Percentiles rank a stretch among this genome's conserved stretches.
Evolutionary conservation across 139 green algal species (phyloP).

Genomic region (Ulvella scutata): DNA sequence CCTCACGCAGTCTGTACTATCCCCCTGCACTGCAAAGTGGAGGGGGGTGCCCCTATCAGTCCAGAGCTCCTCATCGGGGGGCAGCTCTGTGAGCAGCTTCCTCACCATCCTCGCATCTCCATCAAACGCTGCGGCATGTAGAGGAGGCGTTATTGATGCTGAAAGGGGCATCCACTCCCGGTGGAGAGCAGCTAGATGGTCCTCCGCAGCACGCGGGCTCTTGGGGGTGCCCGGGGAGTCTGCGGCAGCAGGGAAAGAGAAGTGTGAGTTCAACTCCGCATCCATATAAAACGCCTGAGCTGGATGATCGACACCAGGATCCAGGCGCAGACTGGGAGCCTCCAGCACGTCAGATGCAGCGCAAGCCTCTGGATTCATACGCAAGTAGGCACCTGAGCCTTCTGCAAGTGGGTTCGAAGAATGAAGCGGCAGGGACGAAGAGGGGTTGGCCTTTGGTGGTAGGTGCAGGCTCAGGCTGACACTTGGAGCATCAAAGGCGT

Average conservation of each 20-base stretch:
- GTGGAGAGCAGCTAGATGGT: neutral
- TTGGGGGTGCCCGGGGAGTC: neutral
- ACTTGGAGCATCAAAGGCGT: neutral
- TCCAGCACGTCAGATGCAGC: neutral
- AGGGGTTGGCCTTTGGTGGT: neutral
- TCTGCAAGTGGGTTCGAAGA: no score
- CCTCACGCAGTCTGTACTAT: neutral
- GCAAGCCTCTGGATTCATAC: neutral
- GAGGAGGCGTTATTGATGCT: neutral
- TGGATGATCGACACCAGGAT: neutral
- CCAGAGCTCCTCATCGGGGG: neutral
- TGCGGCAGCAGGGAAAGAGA: neutral
- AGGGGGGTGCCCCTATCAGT: neutral
- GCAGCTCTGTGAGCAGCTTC: neutral
- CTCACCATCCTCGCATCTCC: neutral
- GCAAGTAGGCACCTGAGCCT: no score
- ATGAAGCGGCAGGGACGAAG: neutral
- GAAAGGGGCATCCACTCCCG: neutral
- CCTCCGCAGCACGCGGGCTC: neutral
- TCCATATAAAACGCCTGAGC: neutral
- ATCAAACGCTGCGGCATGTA: neutral
- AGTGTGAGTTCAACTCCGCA: constrained; percentile 1
- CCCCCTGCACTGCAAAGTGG: neutral
- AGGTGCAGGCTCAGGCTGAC: neutral
- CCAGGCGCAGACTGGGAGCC: neutral